A percentile compares a stretch with the other conserved stretches of the same genome.
Conservation (phyloP, 164 flowering plant genomes). For the Berberis thunbergii region DNA sequence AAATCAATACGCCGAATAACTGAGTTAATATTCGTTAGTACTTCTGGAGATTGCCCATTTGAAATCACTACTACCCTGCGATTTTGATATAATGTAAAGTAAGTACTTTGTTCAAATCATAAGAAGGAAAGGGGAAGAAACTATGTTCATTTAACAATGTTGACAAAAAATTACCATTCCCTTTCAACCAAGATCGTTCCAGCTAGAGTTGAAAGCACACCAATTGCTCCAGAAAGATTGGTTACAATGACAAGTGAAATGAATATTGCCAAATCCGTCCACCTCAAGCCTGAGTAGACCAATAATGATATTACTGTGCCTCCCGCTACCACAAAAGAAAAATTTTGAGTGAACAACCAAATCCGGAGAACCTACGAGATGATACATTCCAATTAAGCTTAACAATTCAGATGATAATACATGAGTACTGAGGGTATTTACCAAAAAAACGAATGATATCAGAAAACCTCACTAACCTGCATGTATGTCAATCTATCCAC, state of each 20-base stretch:
- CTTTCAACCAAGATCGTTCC: constrained; percentile 85
- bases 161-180: constrained; percentile 55
- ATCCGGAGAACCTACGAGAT: constrained; percentile 54
- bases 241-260: constrained; percentile 40
- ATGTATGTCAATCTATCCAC: too few species aligned
- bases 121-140: not conserved
- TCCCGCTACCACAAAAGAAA: constrained; percentile 75
- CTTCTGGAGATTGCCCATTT: constrained; percentile 46
- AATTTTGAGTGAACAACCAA: constrained; percentile 68
- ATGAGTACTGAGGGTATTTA: too few species aligned
- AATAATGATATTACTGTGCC: constrained; percentile 49
- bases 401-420: too few species aligned
- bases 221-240: constrained; percentile 74
- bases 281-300: constrained; percentile 29
- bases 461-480: too few species aligned
- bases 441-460: too few species aligned
- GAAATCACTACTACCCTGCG: constrained; percentile 89
- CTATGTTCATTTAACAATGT: not conserved
- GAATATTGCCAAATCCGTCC: constrained; percentile 30
- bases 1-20: constrained; percentile 72
- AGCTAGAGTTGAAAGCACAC: constrained; percentile 74
- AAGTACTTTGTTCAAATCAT: not conserved
- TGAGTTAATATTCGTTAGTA: constrained; percentile 58
- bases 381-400: not conserved
- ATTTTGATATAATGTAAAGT: not conserved